Percentiles rank a stretch among this genome's conserved stretches.
Evolutionary conservation across 805 yeast species (phyloP).

Genomic region (Monosporozyma yasuniensis): DNA sequence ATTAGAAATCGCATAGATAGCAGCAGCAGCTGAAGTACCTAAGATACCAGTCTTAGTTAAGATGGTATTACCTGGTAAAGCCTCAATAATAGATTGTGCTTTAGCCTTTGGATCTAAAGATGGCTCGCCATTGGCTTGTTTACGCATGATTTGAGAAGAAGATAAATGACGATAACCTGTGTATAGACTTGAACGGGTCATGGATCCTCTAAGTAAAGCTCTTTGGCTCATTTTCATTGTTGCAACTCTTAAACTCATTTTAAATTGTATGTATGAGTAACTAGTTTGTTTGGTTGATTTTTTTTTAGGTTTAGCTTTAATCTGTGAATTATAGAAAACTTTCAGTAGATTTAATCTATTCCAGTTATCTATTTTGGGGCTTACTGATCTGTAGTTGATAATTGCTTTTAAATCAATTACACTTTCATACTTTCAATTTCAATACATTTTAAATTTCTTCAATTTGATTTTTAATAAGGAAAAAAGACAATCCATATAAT

Average conservation of each 20-base stretch:
- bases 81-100: slow-evolving; percentile 82
- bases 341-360: neutral
- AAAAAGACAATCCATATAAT: neutral
- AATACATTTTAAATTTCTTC: neutral
- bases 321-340: neutral
- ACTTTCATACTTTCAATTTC: neutral
- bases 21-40: slow-evolving; percentile 92
- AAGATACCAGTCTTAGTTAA: slow-evolving; percentile 89
- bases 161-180: slow-evolving; percentile 54
- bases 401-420: neutral
- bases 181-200: slow-evolving; percentile 13
- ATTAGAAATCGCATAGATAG: slow-evolving; percentile 87
- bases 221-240: slow-evolving; percentile 21
- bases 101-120: slow-evolving; percentile 70
- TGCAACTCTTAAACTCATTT: slow-evolving; percentile 26
- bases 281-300: neutral
- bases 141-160: slow-evolving; percentile 25
- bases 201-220: slow-evolving; percentile 17
- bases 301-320: too few species aligned
- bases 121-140: neutral
- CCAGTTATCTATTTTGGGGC: neutral
- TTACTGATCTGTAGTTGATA: neutral
- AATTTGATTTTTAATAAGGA: neutral
- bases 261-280: neutral
- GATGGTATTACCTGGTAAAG: slow-evolving; percentile 84